These are phyloP conservation scores for Maudiozyma saulgeensis DNA, from an alignment of 805 yeast species.

Conservation along the genomic window DNA sequence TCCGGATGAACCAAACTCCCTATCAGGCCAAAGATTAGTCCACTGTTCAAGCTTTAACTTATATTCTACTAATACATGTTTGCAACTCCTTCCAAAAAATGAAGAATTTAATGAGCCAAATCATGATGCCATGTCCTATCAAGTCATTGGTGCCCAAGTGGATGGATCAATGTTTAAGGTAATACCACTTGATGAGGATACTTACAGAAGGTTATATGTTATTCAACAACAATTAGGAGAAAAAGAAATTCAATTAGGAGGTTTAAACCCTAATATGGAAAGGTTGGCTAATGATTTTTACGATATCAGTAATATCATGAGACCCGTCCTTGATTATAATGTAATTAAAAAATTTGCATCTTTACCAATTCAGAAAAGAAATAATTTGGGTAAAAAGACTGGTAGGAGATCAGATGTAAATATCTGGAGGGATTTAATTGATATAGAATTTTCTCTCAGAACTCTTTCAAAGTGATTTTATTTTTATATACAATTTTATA, in stretches of 20 bases:
- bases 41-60: constrained; percentile 61
- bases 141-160: constrained; percentile 57
- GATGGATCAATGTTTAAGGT: constrained; percentile 77
- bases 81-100: constrained; percentile 36
- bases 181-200: constrained; percentile 62
- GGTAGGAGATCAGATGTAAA: constrained; percentile 50
- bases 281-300: constrained; percentile 34
- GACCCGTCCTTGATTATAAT: constrained; percentile 59
- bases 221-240: constrained; percentile 82
- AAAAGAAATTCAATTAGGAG: constrained; percentile 61
- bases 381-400: constrained; percentile 44
- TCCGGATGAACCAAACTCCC: constrained; percentile 81
- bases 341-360: constrained; percentile 44
- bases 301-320: constrained; percentile 33
- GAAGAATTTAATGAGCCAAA: constrained; percentile 21
- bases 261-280: constrained; percentile 71
- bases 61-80: constrained; percentile 50
- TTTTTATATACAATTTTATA: neutral
- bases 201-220: constrained; percentile 72
- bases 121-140: constrained; percentile 32
- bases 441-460: constrained; percentile 38
- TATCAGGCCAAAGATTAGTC: constrained; percentile 68
- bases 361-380: constrained; percentile 49
- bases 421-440: constrained; percentile 58
- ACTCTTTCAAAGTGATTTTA: constrained; percentile 5